Conservation (phyloP, 345 rosid genomes). For the Euphorbia lathyris region DNA sequence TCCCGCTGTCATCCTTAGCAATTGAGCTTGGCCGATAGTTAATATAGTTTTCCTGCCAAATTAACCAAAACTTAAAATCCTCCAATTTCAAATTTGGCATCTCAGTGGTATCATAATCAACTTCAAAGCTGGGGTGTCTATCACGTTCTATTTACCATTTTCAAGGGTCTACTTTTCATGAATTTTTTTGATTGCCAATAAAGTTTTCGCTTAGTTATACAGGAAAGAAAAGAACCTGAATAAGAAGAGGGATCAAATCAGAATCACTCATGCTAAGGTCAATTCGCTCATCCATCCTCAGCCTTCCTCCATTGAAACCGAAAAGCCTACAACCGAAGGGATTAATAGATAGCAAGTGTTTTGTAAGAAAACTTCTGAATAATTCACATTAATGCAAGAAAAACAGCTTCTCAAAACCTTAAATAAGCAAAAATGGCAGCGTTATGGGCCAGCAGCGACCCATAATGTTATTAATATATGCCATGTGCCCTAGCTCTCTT, state of each 20-base stretch:
- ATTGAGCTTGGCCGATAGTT: slow-evolving; percentile 74
- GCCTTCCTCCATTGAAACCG: slow-evolving; percentile 77
- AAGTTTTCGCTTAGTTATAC: too few species aligned
- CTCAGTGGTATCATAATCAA: background rate
- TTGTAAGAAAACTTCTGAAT: background rate
- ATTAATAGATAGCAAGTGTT: background rate
- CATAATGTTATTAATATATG: too few species aligned
- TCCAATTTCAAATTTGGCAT: background rate
- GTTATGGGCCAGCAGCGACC: too few species aligned
- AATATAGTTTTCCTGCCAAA: slow-evolving; percentile 86
- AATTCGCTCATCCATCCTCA: slow-evolving; percentile 93
- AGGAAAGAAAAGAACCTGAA: slow-evolving; percentile 60
- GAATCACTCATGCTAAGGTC: slow-evolving; percentile 98
- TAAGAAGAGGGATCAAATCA: slow-evolving; percentile 84
- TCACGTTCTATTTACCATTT: background rate
- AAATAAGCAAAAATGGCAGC: background rate
- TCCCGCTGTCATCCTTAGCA: slow-evolving; percentile 66
- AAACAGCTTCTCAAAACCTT: background rate
- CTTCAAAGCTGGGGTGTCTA: background rate
- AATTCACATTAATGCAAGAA: background rate
- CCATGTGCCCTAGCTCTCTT: too few species aligned
- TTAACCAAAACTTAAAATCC: background rate
- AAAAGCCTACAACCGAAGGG: slow-evolving; percentile 54
- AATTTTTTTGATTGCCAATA: background rate
- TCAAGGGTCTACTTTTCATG: background rate